Base-by-base conservation (phyloP, 2,329 filamentous ascomycete species). In the Aspergillus fischeri region DNA sequence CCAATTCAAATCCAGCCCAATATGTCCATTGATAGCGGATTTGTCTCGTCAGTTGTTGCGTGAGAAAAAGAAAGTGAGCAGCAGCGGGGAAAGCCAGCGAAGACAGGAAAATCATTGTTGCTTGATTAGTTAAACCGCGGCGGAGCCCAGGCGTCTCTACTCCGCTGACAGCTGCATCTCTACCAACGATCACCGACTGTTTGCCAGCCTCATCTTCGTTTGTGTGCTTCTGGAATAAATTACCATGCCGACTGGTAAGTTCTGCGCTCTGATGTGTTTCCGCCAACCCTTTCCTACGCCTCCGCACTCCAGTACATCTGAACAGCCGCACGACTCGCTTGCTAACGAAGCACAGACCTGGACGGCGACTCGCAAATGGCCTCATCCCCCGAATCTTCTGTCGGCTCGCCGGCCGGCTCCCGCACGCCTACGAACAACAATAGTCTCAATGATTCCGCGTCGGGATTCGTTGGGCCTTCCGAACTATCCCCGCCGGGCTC, bases 351-450 rank as follows among this genome's bases (percentile, higher is more conserved):
- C 25, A 52, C 63, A 79, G 81, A 84, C 65, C 70, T 65, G 63
- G 81, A 83, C 69, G 80, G 81, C 48, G 82, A 84, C 73, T 82
- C 79, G 29, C 80, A 79, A 58, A 84, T 84, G 82, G 76, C 79
- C 59, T 82, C 79, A 48, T 77, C 77, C 14, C 70, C 72, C 27
- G 74, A 74, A 52, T 71, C 72, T 44, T 79, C 79, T 57, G 76
- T 77, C n/a, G 69, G 70, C 27, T 60, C 66, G 27, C 66, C 67
- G 6, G 59, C 67, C 47, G 76, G 78, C 55, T 68, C 76, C 47
- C 75, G 73, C 56, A 81, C 76, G 42, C 78, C 76, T 29, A 77
- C 73, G 50, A 71, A 64, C 63, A 59, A 56, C 28, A 47, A 49
- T 29, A 52, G 58, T 63, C 56, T 60, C 58, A 62, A 66, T 64